These are phyloP conservation scores for Herpetomonas samuelpessoai DNA, from an alignment of 208 protist species.

Conservation along the genomic window DNA sequence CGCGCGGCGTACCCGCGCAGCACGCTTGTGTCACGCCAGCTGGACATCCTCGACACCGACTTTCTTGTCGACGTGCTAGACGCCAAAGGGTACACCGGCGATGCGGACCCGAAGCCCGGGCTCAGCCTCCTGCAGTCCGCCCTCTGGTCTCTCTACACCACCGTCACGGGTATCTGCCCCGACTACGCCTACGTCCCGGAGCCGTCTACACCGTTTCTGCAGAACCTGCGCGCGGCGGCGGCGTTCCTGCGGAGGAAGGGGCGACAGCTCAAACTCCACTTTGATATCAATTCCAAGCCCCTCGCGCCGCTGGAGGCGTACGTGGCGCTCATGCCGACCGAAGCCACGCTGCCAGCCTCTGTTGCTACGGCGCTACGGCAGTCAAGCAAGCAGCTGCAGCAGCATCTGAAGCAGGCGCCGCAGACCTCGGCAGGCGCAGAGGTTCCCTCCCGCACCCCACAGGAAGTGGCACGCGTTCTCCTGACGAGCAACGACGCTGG, in stretches of 20 bases:
- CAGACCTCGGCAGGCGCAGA: too few species aligned
- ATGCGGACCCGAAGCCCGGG: slow-evolving; percentile 29
- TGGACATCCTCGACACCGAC: slow-evolving; percentile 52
- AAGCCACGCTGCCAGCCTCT: slow-evolving; percentile 52
- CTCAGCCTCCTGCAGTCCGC: slow-evolving; percentile 38
- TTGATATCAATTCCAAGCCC: slow-evolving; percentile 24
- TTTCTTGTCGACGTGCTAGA: slow-evolving; percentile 70
- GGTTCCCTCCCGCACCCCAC: slow-evolving; percentile 24
- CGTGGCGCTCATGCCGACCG: slow-evolving; percentile 81
- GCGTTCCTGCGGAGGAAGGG: slow-evolving; percentile 27
- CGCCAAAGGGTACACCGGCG: slow-evolving; percentile 60
- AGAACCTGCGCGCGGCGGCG: slow-evolving; percentile 62
- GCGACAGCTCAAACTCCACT: slow-evolving; percentile 9
- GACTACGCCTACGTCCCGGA: slow-evolving; percentile 46
- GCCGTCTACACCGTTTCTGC: slow-evolving; percentile 41
- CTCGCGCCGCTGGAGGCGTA: slow-evolving; percentile 80
- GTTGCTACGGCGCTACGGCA: slow-evolving; percentile 40
- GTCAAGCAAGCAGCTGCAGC: slow-evolving; percentile 3
- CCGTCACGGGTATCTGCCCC: slow-evolving; percentile 42
- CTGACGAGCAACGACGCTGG: slow-evolving; percentile 51
- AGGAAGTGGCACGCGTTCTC: slow-evolving; percentile 36
- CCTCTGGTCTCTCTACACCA: slow-evolving; percentile 50
- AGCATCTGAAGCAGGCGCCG: too few species aligned
- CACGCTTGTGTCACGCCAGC: slow-evolving; percentile 44
- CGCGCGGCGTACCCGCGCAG: slow-evolving; percentile 45